Conservation (phyloP, 2,329 filamentous ascomycete species). For the Aulographum hederae region DNA sequence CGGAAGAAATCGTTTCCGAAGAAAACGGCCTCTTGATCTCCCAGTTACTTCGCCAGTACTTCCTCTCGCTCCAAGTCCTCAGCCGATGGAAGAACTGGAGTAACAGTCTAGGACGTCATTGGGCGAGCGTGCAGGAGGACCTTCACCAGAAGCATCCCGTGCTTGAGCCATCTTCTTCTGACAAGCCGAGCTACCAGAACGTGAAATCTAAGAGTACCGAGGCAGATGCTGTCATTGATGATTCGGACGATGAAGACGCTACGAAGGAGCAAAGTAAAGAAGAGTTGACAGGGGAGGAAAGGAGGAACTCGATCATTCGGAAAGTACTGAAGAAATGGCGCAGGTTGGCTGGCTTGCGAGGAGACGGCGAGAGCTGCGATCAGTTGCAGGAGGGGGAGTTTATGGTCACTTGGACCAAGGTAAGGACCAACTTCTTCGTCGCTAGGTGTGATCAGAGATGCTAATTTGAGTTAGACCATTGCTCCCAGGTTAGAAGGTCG, state of each 20-base stretch:
- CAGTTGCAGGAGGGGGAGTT: constrained; percentile 41
- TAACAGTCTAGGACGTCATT: constrained; percentile 42
- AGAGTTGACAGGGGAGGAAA: constrained; percentile 22
- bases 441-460: not conserved
- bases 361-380: constrained; percentile 28
- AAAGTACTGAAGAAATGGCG: constrained; percentile 60
- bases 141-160: constrained; percentile 18
- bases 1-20: constrained; percentile 63
- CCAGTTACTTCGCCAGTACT: constrained; percentile 76
- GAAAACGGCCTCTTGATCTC: constrained; percentile 79
- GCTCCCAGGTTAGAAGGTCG: constrained; percentile 61
- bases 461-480: constrained; percentile 33
- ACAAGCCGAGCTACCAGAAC: not conserved
- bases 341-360: constrained; percentile 43
- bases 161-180: constrained; percentile 8
- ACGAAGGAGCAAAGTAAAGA: constrained; percentile 20
- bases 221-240: not conserved
- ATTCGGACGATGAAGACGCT: constrained; percentile 11
- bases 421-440: not conserved
- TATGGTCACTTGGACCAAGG: constrained; percentile 51
- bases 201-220: not conserved
- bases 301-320: constrained; percentile 45
- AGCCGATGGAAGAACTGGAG: constrained; percentile 63
- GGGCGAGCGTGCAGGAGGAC: constrained; percentile 44
- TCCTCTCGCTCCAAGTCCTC: constrained; percentile 67